These are phyloP conservation scores for Solanum infundibuliforme DNA, from an alignment of 257 asterid species.

Conservation along the genomic window DNA sequence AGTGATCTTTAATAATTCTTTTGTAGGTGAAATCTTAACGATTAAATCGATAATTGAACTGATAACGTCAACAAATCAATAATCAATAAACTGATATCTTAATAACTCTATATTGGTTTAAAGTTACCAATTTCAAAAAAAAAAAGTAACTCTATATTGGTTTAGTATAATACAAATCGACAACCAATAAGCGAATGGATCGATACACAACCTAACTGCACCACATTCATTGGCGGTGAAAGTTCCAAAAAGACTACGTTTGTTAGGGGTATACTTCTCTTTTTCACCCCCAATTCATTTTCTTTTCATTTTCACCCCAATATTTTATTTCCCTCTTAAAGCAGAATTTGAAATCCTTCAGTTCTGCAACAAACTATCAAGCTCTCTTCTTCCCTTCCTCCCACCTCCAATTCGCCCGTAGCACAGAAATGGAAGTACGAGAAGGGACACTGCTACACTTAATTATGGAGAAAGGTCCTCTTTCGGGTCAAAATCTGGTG, in stretches of 20 bases:
- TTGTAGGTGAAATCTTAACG: too few relatives aligned
- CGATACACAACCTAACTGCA: background rate
- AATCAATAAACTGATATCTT: background rate
- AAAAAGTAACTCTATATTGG: accelerated
- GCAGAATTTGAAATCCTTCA: background rate
- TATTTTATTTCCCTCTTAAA: background rate
- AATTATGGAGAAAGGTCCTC: slow-evolving; percentile 49
- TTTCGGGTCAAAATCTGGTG: slow-evolving; percentile 28
- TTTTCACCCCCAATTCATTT: background rate
- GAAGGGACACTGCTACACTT: slow-evolving; percentile 33
- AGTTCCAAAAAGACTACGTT: background rate
- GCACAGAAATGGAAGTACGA: slow-evolving; percentile 7
- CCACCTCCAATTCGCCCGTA: background rate
- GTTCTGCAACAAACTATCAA: background rate
- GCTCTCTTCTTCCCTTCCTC: background rate
- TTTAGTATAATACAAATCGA: too few relatives aligned
- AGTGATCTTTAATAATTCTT: too few relatives aligned
- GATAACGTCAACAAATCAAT: too few relatives aligned
- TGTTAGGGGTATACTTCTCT: too few relatives aligned
- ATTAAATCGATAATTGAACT: accelerated
- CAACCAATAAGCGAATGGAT: accelerated
- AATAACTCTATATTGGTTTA: background rate
- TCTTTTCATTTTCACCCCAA: background rate
- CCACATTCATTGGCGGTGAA: background rate
- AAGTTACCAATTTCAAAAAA: too few relatives aligned